Conservation (phyloP, 2,329 filamentous ascomycete genomes). For the Parastagonospora avenae region DNA sequence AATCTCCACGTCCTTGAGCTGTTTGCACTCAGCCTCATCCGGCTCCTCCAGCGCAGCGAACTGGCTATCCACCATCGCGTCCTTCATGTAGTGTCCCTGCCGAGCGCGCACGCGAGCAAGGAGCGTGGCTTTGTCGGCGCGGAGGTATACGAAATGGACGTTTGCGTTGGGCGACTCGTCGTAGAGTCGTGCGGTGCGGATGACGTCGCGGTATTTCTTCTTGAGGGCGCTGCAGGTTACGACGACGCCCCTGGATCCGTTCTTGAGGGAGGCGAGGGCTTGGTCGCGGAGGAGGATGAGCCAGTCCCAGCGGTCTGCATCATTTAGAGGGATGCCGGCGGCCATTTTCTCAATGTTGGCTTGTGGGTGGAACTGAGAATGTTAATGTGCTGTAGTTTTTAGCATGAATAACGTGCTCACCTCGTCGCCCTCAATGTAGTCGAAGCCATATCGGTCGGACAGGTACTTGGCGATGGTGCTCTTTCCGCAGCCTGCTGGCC, state of each 20-base stretch:
- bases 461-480: constrained; percentile 57
- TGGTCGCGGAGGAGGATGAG: constrained; percentile 61
- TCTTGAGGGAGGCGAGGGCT: constrained; percentile 44
- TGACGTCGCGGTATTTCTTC: constrained; percentile 87
- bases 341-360: constrained; percentile 80
- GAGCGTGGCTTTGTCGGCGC: constrained; percentile 75
- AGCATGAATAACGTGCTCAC: constrained; percentile 35
- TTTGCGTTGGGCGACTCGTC: constrained; percentile 51
- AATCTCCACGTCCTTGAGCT: constrained; percentile 50
- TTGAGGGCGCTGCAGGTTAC: constrained; percentile 96
- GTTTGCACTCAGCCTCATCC: constrained; percentile 64
- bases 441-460: constrained; percentile 48
- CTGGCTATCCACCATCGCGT: constrained; percentile 92
- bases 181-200: constrained; percentile 56
- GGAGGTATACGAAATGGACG: constrained; percentile 91
- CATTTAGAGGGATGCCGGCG: constrained; percentile 80
- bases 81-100: constrained; percentile 92
- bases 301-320: constrained; percentile 98
- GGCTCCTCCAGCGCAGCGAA: constrained; percentile 88
- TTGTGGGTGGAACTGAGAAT: constrained; percentile 54
- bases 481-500: constrained; percentile 61
- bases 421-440: constrained; percentile 59
- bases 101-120: constrained; percentile 75
- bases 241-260: constrained; percentile 68
- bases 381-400: neutral